A percentile compares a stretch with the other conserved stretches of the same genome.
These are phyloP conservation scores for Carex littledalei DNA, from an alignment of 176 grass and related monocot species.

Conservation along the genomic window DNA sequence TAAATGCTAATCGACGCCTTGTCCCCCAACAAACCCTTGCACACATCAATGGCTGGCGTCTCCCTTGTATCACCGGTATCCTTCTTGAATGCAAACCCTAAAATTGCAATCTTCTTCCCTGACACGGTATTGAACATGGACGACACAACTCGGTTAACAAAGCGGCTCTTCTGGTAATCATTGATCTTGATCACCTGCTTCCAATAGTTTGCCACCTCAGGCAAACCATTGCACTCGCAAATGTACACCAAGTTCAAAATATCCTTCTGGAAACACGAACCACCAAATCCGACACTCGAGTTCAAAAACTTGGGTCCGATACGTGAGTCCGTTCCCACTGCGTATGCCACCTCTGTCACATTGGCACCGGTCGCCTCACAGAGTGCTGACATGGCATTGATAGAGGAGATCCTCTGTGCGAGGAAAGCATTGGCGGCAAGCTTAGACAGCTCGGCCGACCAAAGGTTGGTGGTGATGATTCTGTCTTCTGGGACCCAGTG, in stretches of 20 bases:
- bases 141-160: constrained; percentile 78
- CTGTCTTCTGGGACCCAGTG: constrained; percentile 88
- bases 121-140: constrained; percentile 98
- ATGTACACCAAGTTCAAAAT: constrained; percentile 93
- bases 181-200: constrained; percentile 99
- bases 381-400: constrained; percentile 84
- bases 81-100: constrained; percentile 97
- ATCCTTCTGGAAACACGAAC: constrained; percentile 93
- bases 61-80: constrained; percentile 89
- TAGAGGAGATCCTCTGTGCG: constrained; percentile 91
- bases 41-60: constrained; percentile 83
- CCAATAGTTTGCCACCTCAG: constrained; percentile 91
- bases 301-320: constrained; percentile 92
- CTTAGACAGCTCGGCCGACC: constrained; percentile 86
- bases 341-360: constrained; percentile 63
- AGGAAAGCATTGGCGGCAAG: constrained; percentile 77
- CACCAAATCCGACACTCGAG: constrained; percentile 75
- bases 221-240: constrained; percentile 89
- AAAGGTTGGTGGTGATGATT: constrained; percentile 89
- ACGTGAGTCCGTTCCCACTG: constrained; percentile 71
- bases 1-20: constrained; percentile 83
- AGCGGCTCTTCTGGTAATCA: constrained; percentile 90
- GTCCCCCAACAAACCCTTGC: constrained; percentile 79
- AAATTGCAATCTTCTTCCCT: constrained; percentile 85
- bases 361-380: constrained; percentile 87